Evolutionary conservation across 148 eudicot species (phyloP).

Genomic region (Rhododendron williamsianum): DNA sequence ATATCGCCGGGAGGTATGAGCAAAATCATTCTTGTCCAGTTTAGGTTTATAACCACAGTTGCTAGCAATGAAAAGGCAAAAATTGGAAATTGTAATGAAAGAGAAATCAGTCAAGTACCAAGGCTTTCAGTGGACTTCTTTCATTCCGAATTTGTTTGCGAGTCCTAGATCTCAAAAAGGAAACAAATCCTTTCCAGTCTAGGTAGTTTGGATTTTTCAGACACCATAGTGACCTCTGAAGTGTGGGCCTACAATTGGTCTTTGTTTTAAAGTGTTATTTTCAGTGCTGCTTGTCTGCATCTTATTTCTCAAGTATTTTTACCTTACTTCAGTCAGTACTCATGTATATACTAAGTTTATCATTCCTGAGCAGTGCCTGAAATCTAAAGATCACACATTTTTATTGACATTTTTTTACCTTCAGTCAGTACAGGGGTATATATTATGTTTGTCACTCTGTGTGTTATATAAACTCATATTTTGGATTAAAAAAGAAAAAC

Average conservation of each 20-base stretch:
- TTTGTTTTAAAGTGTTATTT: neutral
- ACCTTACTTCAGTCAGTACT: neutral
- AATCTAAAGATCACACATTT: neutral
- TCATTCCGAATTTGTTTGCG: neutral
- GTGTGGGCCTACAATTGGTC: neutral
- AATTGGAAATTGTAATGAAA: neutral
- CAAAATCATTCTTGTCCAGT: neutral
- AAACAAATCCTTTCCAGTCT: neutral
- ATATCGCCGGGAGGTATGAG: conserved; percentile 81
- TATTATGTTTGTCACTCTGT: neutral
- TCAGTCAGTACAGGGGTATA: neutral
- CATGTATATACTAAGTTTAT: neutral
- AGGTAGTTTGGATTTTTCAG: neutral
- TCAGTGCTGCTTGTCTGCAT: neutral
- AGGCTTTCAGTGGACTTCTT: neutral
- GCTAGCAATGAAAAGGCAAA: neutral
- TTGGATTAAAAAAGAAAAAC: neutral
- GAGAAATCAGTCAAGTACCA: neutral
- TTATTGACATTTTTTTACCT: neutral
- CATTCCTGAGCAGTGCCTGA: neutral
- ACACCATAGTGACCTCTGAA: neutral
- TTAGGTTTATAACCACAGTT: neutral
- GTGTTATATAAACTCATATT: neutral
- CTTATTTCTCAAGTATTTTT: neutral
- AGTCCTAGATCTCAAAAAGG: neutral